A percentile compares a stretch with the other conserved stretches of the same genome.
phyloP scores from a whole-genome alignment of 805 yeast species.

The Pichia nakasei region DNA sequence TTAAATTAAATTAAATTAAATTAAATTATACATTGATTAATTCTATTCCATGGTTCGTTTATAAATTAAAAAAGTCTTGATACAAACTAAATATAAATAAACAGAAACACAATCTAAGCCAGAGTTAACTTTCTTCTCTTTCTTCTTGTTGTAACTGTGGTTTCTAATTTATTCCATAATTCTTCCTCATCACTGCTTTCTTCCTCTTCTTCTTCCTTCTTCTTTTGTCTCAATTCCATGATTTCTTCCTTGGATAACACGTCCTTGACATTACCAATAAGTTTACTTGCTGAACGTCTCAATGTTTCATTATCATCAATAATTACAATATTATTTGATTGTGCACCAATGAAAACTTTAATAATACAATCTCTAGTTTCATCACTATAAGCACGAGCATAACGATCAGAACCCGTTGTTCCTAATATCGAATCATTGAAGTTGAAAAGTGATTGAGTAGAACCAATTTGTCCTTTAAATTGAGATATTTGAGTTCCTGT shows the following conservation, averaged over 20 bases:
- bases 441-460: constrained; percentile 39
- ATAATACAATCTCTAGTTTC: constrained; percentile 49
- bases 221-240: constrained; percentile 31
- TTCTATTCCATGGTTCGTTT: no score
- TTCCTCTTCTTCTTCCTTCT: constrained; percentile 28
- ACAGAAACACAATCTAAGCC: not conserved
- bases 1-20: no score
- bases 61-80: no score
- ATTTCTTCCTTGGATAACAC: not conserved
- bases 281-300: constrained; percentile 11
- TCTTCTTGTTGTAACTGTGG: constrained; percentile 18
- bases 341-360: constrained; percentile 71
- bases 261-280: constrained; percentile 12
- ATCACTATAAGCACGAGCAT: constrained; percentile 67
- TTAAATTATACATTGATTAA: no score
- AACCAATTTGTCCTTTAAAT: constrained; percentile 70
- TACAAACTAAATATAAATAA: no score
- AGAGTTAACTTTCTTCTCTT: constrained; percentile 20
- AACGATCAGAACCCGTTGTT: constrained; percentile 84
- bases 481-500: constrained; percentile 56
- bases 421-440: constrained; percentile 38
- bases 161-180: constrained; percentile 25
- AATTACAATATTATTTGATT: constrained; percentile 45
- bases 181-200: constrained; percentile 27
- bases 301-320: constrained; percentile 38